Base-by-base conservation (phyloP, 2,329 filamentous ascomycete species). In the Pseudogymnoascus sp. region DNA sequence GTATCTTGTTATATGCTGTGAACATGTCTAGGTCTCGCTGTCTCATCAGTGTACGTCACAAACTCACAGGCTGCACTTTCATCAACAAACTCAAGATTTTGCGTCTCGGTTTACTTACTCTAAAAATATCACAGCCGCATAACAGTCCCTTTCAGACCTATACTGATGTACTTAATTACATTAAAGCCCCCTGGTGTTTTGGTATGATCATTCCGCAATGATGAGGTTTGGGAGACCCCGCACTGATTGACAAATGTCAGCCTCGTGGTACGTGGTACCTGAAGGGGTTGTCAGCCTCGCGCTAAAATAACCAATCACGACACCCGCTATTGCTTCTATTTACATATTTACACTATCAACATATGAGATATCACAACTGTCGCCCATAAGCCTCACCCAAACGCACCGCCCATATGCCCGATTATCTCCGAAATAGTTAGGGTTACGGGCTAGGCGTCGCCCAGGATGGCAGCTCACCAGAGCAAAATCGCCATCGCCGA, bases 261-360 rank as follows among this genome's bases (percentile, higher is more conserved):
- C 41, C 41, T 52, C n/a, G 41, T 28, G 41, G 41, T 52, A 52
- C 41, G 41, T 52, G 41, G 41, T 52, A 52, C 41, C 41, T 52
- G 41, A 52, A 9, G 5, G 23, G 15, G 23, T 10, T 28, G 23
- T 10, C 41, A 52, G 41, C 41, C 41, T 52, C 9, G 23, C 41
- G 23, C 41, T 52, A 52, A 30, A 52, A 15, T 52, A 52, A 48
- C 41, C 41, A 52, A 52, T 30, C 41, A 30, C 41, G n/a, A 52
- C 41, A 30, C 28, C 41, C n/a, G 5, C n/a, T 5, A 26, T 52
- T 52, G 41, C 41, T 52, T 30, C 41, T 52, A 52, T 52, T 52
- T 52, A 52, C 41, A 52, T 52, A 52, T 52, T 52, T 52, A 52
- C 41, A 30, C n/a, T 30, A 30, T 52, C 26, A 52, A 52, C 41